phyloP scores from a whole-genome alignment of 306 rosid genomes.

The Astragalus glycyphyllos region DNA sequence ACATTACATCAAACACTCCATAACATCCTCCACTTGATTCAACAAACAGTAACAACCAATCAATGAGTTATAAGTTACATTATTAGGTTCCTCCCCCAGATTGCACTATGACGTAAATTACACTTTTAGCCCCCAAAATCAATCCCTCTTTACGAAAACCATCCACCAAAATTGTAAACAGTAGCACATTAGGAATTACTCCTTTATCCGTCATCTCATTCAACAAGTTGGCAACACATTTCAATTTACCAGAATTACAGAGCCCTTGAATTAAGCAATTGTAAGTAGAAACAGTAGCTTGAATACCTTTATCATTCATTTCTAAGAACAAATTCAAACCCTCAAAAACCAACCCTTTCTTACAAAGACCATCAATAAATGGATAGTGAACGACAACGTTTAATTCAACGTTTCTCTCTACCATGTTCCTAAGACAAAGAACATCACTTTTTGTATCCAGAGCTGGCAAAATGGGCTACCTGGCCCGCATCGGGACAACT shows the following conservation, averaged over 20 bases:
- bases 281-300: slow-evolving; percentile 38
- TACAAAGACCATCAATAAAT: slow-evolving; percentile 42
- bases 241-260: slow-evolving; percentile 38
- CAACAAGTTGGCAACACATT: slow-evolving; percentile 31
- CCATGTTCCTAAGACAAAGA: slow-evolving; percentile 36
- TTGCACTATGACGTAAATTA: slow-evolving; percentile 41
- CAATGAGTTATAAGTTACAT: slow-evolving; percentile 49
- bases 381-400: slow-evolving; percentile 36
- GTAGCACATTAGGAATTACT: slow-evolving; percentile 37
- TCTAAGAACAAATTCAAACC: slow-evolving; percentile 40
- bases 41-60: slow-evolving; percentile 45
- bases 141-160: slow-evolving; percentile 48
- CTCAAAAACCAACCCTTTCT: slow-evolving; percentile 33
- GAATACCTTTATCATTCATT: slow-evolving; percentile 41
- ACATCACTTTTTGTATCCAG: slow-evolving; percentile 33
- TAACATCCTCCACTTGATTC: slow-evolving; percentile 41
- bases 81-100: slow-evolving; percentile 43
- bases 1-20: slow-evolving; percentile 44
- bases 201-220: slow-evolving; percentile 44
- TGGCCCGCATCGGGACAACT: too few relatives aligned
- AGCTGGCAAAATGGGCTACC: too few relatives aligned
- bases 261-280: slow-evolving; percentile 49
- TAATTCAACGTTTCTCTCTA: slow-evolving; percentile 15
- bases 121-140: slow-evolving; percentile 31
- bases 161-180: slow-evolving; percentile 46